Percentiles rank a stretch among this genome's conserved stretches.
phyloP scores from a whole-genome alignment of 1,284 basidiomycete species.

The Wallemia ichthyophaga region DNA sequence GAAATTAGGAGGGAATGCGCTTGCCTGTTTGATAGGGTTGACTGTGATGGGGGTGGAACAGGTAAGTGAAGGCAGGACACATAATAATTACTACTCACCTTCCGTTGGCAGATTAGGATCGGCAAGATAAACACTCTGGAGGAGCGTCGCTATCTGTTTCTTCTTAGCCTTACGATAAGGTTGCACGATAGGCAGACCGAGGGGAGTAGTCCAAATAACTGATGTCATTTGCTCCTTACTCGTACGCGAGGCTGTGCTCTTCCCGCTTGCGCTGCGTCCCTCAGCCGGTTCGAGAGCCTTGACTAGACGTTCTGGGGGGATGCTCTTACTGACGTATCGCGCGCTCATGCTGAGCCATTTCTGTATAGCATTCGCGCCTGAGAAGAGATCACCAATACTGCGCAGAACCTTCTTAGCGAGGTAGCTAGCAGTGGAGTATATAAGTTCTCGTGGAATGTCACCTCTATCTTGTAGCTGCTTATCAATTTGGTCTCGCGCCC shows the following conservation, averaged over 20 bases:
- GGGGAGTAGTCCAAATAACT: slow-evolving; percentile 84
- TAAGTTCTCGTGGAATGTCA: slow-evolving; percentile 38
- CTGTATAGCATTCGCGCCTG: slow-evolving; percentile 69
- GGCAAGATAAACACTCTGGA: slow-evolving; percentile 78
- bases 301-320: slow-evolving; percentile 41
- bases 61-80: background rate
- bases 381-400: slow-evolving; percentile 77
- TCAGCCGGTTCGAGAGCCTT: slow-evolving; percentile 16
- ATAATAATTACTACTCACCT: slow-evolving; percentile 18
- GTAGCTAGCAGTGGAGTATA: slow-evolving; percentile 50
- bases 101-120: slow-evolving; percentile 53
- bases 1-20: slow-evolving; percentile 96
- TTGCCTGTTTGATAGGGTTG: slow-evolving; percentile 58
- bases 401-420: slow-evolving; percentile 46
- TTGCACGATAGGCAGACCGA: slow-evolving; percentile 83
- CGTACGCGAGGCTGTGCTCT: slow-evolving; percentile 2
- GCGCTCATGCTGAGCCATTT: slow-evolving; percentile 63
- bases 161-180: slow-evolving; percentile 65
- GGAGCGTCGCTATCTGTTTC: slow-evolving; percentile 45
- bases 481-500: slow-evolving; percentile 82
- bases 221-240: slow-evolving; percentile 72
- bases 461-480: slow-evolving; percentile 51
- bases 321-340: slow-evolving; percentile 57
- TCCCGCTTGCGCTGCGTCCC: slow-evolving; percentile 2
- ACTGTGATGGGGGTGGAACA: slow-evolving; percentile 20